These are phyloP conservation scores for Heritiera littoralis DNA, from an alignment of 345 rosid genomes.

Conservation along the genomic window DNA sequence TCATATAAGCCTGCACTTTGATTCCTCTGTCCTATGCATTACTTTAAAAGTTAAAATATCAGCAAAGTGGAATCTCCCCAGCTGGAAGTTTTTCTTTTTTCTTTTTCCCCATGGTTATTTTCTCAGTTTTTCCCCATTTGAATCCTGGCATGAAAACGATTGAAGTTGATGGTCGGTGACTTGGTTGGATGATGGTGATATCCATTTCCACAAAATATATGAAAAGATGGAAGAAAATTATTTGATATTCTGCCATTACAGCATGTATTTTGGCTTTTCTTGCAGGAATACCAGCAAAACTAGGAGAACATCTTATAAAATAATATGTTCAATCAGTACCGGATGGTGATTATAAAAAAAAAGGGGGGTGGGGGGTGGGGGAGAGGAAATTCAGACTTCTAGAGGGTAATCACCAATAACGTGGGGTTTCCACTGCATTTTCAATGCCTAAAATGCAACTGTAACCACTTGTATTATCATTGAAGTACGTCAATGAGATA, in stretches of 20 bases:
- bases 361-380: too few species aligned
- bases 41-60: neutral
- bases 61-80: neutral
- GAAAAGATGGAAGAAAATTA: neutral
- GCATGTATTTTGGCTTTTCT: conserved; percentile 20
- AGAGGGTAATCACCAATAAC: conserved; percentile 11
- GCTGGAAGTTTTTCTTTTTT: neutral
- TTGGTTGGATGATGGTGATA: neutral
- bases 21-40: conserved; percentile 5
- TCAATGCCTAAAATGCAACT: neutral
- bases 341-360: neutral
- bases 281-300: conserved; percentile 27
- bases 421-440: conserved; percentile 26
- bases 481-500: conserved; percentile 13
- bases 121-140: too few species aligned
- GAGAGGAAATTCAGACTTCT: neutral
- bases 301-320: conserved; percentile 26
- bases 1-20: neutral
- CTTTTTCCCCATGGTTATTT: too few species aligned
- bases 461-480: conserved; percentile 8
- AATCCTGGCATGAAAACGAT: neutral
- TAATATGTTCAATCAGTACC: conserved; percentile 24
- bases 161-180: neutral
- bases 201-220: neutral
- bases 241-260: conserved; percentile 5